Evolutionary conservation across 2,329 filamentous ascomycete species (phyloP).

Genomic region (Helminthosporium solani): DNA sequence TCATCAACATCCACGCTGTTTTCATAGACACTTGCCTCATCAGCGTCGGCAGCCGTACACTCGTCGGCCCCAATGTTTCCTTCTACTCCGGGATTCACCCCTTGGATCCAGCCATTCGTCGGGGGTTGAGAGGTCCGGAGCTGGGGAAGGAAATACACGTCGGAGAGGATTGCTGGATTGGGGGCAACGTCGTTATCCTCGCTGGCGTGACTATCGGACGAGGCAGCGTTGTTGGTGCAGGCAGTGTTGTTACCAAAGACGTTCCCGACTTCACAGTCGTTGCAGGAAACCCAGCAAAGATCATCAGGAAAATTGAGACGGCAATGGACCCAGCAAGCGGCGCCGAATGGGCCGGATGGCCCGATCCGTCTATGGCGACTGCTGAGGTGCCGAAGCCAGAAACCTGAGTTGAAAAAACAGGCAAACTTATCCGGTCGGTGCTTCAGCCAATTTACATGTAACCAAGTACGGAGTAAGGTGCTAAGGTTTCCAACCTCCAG

Average conservation of each 20-base stretch:
- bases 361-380: slow-evolving; percentile 19
- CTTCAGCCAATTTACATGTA: no score
- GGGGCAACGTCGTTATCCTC: slow-evolving; percentile 58
- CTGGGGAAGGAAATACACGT: slow-evolving; percentile 70
- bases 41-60: slow-evolving; percentile 71
- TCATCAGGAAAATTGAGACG: slow-evolving; percentile 54
- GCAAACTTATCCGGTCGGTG: no score
- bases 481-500: no score
- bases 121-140: slow-evolving; percentile 76
- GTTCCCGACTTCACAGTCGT: slow-evolving; percentile 65
- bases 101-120: slow-evolving; percentile 69
- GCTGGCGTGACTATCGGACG: slow-evolving; percentile 77
- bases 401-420: no score
- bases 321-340: slow-evolving; percentile 30
- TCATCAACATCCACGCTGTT: slow-evolving; percentile 72
- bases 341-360: slow-evolving; percentile 51
- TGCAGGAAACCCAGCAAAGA: slow-evolving; percentile 66
- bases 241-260: slow-evolving; percentile 80
- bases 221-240: slow-evolving; percentile 74
- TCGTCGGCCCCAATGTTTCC: slow-evolving; percentile 76
- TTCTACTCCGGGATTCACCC: slow-evolving; percentile 78
- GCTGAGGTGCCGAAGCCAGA: no score
- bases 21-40: slow-evolving; percentile 77
- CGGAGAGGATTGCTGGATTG: slow-evolving; percentile 65
- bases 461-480: no score